Percentiles rank a stretch among this genome's conserved stretches.
These are phyloP conservation scores for Anthracocystis walkeri DNA, from an alignment of 1,284 basidiomycete genomes.

Conservation along the genomic window DNA sequence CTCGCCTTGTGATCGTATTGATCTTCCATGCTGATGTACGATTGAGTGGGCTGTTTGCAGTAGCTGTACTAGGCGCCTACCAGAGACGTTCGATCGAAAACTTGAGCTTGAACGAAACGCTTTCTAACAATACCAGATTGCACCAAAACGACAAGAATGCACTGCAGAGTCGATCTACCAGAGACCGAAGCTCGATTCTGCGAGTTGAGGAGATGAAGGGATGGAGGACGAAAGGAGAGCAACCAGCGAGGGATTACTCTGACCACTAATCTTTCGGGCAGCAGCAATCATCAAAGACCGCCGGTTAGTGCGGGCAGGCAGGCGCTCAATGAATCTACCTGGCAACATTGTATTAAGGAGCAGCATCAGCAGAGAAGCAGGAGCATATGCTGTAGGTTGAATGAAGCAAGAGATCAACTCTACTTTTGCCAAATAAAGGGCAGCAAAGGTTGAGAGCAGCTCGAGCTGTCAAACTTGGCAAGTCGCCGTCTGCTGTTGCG, in stretches of 20 bases:
- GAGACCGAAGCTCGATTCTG: conserved; percentile 23
- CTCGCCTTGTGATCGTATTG: neutral
- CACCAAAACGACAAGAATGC: conserved; percentile 1
- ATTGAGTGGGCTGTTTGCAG: no score
- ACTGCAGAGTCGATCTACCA: conserved; percentile 23
- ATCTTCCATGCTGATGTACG: conserved; percentile 14
- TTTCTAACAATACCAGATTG: conserved; percentile 38
- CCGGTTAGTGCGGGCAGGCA: neutral
- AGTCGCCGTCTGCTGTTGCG: conserved; percentile 16
- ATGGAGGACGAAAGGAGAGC: conserved; percentile 7
- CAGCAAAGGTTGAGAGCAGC: neutral
- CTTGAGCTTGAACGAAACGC: neutral
- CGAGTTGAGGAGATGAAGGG: neutral
- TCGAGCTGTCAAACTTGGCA: conserved; percentile 41
- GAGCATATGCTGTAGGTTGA: neutral
- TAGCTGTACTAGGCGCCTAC: conserved; percentile 6
- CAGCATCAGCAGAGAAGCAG: no score
- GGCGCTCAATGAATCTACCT: neutral
- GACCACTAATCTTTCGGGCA: neutral
- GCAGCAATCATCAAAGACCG: neutral
- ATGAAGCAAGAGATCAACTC: conserved; percentile 8
- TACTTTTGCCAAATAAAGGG: neutral
- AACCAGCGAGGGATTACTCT: conserved; percentile 4
- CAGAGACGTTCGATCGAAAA: conserved; percentile 4
- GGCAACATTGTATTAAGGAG: neutral